Evolutionary conservation across 108 stramenopile species (phyloP).

Genomic region (Seminavis robusta): DNA sequence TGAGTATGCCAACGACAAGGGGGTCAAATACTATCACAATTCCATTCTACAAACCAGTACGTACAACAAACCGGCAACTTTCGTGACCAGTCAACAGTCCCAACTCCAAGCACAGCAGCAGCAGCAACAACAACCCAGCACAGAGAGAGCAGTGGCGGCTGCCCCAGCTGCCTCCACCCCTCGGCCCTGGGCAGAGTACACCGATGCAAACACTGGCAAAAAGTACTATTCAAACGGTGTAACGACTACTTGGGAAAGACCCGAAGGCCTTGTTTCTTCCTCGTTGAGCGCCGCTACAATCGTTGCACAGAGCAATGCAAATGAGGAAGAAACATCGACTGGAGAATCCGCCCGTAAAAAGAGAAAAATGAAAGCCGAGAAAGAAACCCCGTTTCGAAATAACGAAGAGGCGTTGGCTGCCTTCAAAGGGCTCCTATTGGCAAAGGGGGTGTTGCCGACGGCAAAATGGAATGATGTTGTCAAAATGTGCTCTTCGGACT

Average conservation of each 20-base stretch:
- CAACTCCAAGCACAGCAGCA: conserved; percentile 8
- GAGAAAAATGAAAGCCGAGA: conserved; percentile 29
- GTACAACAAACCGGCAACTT: conserved; percentile 49
- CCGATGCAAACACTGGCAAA: conserved; percentile 58
- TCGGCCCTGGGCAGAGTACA: conserved; percentile 62
- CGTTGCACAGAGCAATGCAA: conserved; percentile 9
- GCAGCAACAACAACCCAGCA: conserved; percentile 8
- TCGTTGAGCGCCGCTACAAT: neutral
- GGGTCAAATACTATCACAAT: conserved; percentile 69
- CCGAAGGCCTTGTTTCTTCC: conserved; percentile 30
- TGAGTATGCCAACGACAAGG: conserved; percentile 49
- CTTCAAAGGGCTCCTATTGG: conserved; percentile 78
- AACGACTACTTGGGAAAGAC: conserved; percentile 76
- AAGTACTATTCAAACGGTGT: conserved; percentile 81
- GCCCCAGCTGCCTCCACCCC: conserved; percentile 7
- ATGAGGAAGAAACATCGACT: conserved; percentile 1
- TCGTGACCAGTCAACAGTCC: conserved; percentile 8
- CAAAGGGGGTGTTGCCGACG: conserved; percentile 62
- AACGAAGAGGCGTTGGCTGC: conserved; percentile 75
- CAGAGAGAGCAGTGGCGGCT: no score
- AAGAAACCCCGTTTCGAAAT: conserved; percentile 37
- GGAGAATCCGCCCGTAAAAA: conserved; percentile 18
- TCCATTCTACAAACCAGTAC: conserved; percentile 49
- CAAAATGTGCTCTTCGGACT: conserved; percentile 55
- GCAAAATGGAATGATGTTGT: conserved; percentile 76